phyloP scores from a whole-genome alignment of 1,284 basidiomycete genomes.

The Apiotrichum montevideense region DNA sequence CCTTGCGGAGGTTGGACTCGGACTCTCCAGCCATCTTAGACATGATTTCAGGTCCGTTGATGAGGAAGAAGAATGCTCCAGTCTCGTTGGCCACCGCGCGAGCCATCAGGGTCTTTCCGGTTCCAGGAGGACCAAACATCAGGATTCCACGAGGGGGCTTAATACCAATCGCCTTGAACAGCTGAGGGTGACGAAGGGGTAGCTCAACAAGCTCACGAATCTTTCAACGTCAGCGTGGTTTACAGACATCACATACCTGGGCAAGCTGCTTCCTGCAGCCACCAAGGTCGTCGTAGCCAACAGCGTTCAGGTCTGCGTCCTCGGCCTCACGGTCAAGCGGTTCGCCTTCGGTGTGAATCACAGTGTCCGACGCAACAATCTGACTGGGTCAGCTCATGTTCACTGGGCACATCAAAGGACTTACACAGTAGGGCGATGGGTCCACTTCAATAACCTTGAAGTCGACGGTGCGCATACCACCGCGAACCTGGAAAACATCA shows the following conservation, averaged over 20 bases:
- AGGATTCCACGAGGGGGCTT: conserved; percentile 97
- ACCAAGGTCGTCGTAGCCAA: conserved; percentile 99
- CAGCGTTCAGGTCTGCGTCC: conserved; percentile 91
- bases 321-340: conserved; percentile 98
- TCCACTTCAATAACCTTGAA: conserved; percentile 65
- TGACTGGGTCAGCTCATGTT: conserved; percentile 7
- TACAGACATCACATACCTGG: conserved; percentile 50
- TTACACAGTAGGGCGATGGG: conserved; percentile 41
- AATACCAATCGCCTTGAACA: conserved; percentile 99
- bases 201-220: conserved; percentile 98
- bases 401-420: conserved; percentile 2
- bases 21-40: conserved; percentile 99
- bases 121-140: conserved; percentile 94
- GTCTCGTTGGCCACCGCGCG: conserved; percentile 99
- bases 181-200: conserved; percentile 93
- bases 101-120: conserved; percentile 97
- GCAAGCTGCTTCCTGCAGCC: conserved; percentile 99
- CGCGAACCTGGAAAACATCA: conserved; percentile 97
- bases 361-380: conserved; percentile 42
- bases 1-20: conserved; percentile 94
- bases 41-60: conserved; percentile 99
- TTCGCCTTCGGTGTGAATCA: conserved; percentile 70
- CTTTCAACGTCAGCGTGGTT: conserved; percentile 17
- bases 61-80: conserved; percentile 99
- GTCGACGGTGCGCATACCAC: conserved; percentile 95